A percentile compares a stretch with the other conserved stretches of the same genome.
Evolutionary conservation across 805 yeast species (phyloP).

Genomic region (Kuraishia floccosa): DNA sequence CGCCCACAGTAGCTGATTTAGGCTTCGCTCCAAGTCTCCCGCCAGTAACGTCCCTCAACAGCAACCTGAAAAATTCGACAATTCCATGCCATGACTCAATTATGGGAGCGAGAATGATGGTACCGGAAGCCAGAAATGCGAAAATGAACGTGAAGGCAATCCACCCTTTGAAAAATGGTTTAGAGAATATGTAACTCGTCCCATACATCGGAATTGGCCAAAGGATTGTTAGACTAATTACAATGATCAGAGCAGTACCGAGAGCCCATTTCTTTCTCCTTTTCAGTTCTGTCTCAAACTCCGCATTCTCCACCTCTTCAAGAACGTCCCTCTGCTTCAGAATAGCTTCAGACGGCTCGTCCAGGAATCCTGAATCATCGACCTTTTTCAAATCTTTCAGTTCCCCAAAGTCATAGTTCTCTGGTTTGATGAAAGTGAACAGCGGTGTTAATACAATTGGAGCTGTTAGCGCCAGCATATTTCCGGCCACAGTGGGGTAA

Average conservation of each 20-base stretch:
- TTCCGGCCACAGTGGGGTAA: conserved; percentile 84
- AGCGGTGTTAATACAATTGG: conserved; percentile 63
- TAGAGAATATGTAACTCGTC: conserved; percentile 60
- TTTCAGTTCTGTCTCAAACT: conserved; percentile 42
- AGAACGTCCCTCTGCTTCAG: conserved; percentile 14
- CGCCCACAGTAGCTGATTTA: too few relatives aligned
- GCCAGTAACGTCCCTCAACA: too few relatives aligned
- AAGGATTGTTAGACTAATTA: conserved; percentile 51
- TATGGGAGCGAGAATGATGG: conserved; percentile 19
- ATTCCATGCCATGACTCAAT: conserved; percentile 18
- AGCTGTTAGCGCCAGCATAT: conserved; percentile 69
- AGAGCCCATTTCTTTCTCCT: conserved; percentile 33
- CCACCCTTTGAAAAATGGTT: conserved; percentile 82
- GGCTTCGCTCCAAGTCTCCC: too few relatives aligned
- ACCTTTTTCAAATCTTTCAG: conserved; percentile 53
- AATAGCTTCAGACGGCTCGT: conserved; percentile 29
- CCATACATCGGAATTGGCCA: conserved; percentile 98
- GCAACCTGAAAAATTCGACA: conserved; percentile 5
- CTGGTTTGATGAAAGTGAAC: conserved; percentile 58
- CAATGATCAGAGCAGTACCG: conserved; percentile 48
- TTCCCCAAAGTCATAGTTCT: conserved; percentile 61
- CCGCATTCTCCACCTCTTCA: conserved; percentile 15
- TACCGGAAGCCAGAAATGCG: conserved; percentile 17
- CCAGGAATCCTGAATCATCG: conserved; percentile 43
- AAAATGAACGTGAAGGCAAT: conserved; percentile 66